Evolutionary conservation across 148 eudicot genomes (phyloP).

Genomic region (Rhododendron griersonianum): DNA sequence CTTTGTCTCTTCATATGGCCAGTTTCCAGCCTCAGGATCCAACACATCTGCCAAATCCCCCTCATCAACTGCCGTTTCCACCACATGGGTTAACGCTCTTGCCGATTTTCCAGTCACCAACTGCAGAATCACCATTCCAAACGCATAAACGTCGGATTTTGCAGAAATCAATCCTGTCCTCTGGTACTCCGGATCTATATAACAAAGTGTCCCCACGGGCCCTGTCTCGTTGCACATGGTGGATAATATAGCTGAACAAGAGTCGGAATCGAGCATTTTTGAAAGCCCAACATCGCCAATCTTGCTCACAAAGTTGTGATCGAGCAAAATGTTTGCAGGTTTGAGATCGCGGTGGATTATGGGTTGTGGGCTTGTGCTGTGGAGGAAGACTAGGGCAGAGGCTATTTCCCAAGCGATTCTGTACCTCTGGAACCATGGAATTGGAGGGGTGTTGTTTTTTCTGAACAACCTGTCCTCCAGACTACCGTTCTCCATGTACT

Average conservation of each 20-base stretch:
- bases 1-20: slow-evolving; percentile 79
- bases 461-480: slow-evolving; percentile 60
- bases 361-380: slow-evolving; percentile 63
- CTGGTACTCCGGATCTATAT: slow-evolving; percentile 93
- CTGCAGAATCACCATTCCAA: slow-evolving; percentile 75
- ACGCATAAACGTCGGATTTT: slow-evolving; percentile 75
- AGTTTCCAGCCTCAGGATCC: slow-evolving; percentile 64
- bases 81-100: slow-evolving; percentile 42
- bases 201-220: slow-evolving; percentile 79
- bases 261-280: slow-evolving; percentile 45
- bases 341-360: slow-evolving; percentile 78
- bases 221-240: slow-evolving; percentile 57
- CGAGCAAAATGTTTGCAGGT: slow-evolving; percentile 86
- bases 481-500: slow-evolving; percentile 88
- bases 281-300: slow-evolving; percentile 91
- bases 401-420: slow-evolving; percentile 91
- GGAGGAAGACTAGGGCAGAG: slow-evolving; percentile 79
- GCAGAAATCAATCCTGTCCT: slow-evolving; percentile 57
- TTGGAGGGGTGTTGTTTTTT: slow-evolving; percentile 50
- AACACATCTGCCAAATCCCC: slow-evolving; percentile 41
- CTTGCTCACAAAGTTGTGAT: slow-evolving; percentile 74
- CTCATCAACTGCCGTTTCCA: slow-evolving; percentile 58
- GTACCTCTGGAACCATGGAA: slow-evolving; percentile 74
- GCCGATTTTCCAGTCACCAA: slow-evolving; percentile 71
- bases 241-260: slow-evolving; percentile 18